Evolutionary conservation across 202 grass and related monocot genomes (phyloP).

Genomic region (Tripidium arundinaceum): DNA sequence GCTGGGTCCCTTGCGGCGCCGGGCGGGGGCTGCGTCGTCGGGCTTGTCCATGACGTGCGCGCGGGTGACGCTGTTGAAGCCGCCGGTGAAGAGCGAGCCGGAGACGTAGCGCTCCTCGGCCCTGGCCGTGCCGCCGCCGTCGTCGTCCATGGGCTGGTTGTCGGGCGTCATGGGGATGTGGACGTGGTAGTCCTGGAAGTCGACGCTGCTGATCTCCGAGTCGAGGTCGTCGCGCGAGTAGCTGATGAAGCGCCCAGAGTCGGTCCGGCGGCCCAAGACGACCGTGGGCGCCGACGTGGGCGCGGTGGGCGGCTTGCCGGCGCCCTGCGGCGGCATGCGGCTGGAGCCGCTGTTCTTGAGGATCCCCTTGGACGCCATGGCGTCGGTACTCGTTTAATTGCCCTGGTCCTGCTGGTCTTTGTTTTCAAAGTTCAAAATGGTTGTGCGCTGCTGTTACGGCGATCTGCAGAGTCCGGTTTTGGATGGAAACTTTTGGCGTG

Average conservation of each 20-base stretch:
- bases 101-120: conserved; percentile 66
- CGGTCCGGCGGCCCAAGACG: conserved; percentile 66
- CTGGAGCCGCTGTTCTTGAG: conserved; percentile 62
- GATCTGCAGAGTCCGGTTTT: conserved; percentile 12
- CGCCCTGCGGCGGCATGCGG: conserved; percentile 35
- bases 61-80: conserved; percentile 86
- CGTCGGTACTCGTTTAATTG: neutral
- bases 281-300: conserved; percentile 51
- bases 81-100: conserved; percentile 89
- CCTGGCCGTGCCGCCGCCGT: conserved; percentile 30
- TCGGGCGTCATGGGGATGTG: conserved; percentile 92
- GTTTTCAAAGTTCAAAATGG: neutral
- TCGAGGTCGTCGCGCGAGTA: conserved; percentile 96
- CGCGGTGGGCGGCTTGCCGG: conserved; percentile 49
- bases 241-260: conserved; percentile 85
- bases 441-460: conserved; percentile 1
- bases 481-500: conserved; percentile 5
- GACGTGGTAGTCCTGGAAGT: conserved; percentile 83
- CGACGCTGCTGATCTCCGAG: conserved; percentile 88
- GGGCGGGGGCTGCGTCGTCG: neutral
- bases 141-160: conserved; percentile 80
- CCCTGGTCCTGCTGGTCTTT: neutral
- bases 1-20: conserved; percentile 25
- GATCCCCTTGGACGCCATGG: conserved; percentile 72
- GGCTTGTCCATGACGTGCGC: conserved; percentile 77